phyloP scores from a whole-genome alignment of 805 yeast genomes.

The Isabelozyma pseudorhagii region DNA sequence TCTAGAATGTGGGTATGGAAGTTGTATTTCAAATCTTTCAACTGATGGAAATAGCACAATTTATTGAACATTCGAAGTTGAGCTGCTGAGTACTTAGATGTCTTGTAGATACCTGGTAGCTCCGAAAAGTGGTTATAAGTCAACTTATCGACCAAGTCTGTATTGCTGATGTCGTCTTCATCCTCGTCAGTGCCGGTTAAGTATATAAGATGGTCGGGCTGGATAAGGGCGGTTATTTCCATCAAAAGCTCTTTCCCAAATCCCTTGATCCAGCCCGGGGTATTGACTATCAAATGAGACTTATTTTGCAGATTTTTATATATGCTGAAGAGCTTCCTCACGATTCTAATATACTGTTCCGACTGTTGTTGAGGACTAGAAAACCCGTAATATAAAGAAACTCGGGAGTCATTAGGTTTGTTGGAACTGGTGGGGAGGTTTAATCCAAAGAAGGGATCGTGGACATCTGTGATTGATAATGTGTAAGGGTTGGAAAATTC shows the following conservation, averaged over 20 bases:
- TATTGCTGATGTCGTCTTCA: constrained; percentile 14
- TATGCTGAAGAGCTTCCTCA: constrained; percentile 37
- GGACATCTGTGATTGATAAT: constrained; percentile 48
- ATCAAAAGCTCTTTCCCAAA: constrained; percentile 68
- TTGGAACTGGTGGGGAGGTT: constrained; percentile 18
- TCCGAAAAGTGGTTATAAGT: constrained; percentile 20
- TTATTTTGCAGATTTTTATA: constrained; percentile 23
- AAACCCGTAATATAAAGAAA: constrained; percentile 54
- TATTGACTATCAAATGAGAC: constrained; percentile 57
- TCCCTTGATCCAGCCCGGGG: constrained; percentile 93
- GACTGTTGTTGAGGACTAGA: constrained; percentile 70
- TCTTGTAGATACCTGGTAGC: constrained; percentile 31
- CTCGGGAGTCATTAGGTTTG: constrained; percentile 7
- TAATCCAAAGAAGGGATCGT: constrained; percentile 24
- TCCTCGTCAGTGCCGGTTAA: constrained; percentile 29
- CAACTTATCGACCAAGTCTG: constrained; percentile 25
- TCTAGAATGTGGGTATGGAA: constrained; percentile 21
- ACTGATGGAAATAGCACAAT: constrained; percentile 53
- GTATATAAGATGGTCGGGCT: constrained; percentile 58
- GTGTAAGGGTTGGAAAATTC: constrained; percentile 73
- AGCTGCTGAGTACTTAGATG: constrained; percentile 43
- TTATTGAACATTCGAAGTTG: constrained; percentile 52
- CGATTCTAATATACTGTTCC: constrained; percentile 42
- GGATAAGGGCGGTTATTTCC: constrained; percentile 38
- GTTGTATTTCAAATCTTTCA: constrained; percentile 10